Evolutionary conservation across 495 filamentous ascomycete genomes (phyloP), one percentile per base, ranked within the genome.

Genomic region (Xylaria telfairii): DNA sequence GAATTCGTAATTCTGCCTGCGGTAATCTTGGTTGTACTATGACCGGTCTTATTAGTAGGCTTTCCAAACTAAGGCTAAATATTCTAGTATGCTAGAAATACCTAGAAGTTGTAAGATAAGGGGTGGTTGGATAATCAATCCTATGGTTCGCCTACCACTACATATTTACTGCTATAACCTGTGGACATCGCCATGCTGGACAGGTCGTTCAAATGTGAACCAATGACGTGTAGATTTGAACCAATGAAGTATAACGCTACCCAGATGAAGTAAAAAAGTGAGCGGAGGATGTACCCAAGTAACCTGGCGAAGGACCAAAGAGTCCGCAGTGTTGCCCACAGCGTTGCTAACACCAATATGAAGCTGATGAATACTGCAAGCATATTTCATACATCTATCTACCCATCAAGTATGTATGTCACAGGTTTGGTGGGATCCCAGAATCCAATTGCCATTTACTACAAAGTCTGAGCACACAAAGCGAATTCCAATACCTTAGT

Each of bases 391-490:
- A 13, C 17, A 34, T 53, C 19, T 12, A 51, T 12, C 49, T 26
- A 24, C 10, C 8, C 2, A 53, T 28, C 4, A 3, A 8, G 2
- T 53, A 24, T 13, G 26, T 53, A 53, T 32, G 15, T 57, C 54
- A 10, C 28, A 1, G 6, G n/a, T 26, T 34, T 12, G 28, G 8
- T 32, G 15, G 8, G 17, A 37, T 37, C 34, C n/a, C n/a, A n/a
- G n/a, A 37, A 19, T 42, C 21, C 3, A n/a, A 26, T 19, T 46
- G 30, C 41, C n/a, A 15, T 24, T 34, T 47, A 19, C 41, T 37
- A 64, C 42, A 64, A 21, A 64, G 42, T 44, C 12, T 4, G n/a
- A 19, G 28, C 15, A 30, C 28, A 65, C 62, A 65, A 65, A 65
- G 62, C 28, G 1, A 51, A 46, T 3, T 17, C 41, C 4, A 34